phyloP scores from a whole-genome alignment of 371 early-diverging fungal genomes.

The Rhizomucor miehei region DNA sequence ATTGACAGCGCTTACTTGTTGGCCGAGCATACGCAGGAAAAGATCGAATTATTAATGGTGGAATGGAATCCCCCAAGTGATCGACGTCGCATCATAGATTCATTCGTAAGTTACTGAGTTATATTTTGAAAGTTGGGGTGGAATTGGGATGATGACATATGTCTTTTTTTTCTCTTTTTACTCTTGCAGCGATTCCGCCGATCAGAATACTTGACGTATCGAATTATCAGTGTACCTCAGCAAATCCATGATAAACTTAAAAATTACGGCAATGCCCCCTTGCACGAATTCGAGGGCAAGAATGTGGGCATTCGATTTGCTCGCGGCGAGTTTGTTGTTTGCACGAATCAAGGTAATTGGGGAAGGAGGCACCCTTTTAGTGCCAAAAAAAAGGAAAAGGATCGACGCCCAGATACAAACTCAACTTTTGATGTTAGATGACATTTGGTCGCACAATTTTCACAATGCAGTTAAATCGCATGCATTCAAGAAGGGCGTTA shows the following conservation, averaged over 20 bases:
- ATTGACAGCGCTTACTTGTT: slow-evolving; percentile 38
- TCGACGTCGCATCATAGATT: slow-evolving; percentile 32
- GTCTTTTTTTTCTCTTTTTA: neutral
- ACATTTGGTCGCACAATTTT: slow-evolving; percentile 49
- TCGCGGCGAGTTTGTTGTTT: slow-evolving; percentile 40
- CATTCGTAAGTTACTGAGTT: slow-evolving; percentile 27
- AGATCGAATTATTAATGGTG: slow-evolving; percentile 39
- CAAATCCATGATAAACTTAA: slow-evolving; percentile 33
- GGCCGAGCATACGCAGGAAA: slow-evolving; percentile 37
- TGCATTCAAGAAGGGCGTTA: slow-evolving; percentile 30
- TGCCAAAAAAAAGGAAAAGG: neutral
- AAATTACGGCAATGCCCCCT: slow-evolving; percentile 35
- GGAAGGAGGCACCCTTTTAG: too few species aligned
- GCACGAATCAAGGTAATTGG: slow-evolving; percentile 51
- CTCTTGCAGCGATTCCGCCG: slow-evolving; percentile 36
- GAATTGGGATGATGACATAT: neutral
- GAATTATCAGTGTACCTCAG: slow-evolving; percentile 40
- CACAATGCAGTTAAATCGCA: slow-evolving; percentile 44
- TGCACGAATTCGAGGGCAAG: slow-evolving; percentile 49
- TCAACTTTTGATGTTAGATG: slow-evolving; percentile 20
- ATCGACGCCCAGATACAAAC: neutral
- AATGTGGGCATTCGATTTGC: slow-evolving; percentile 48
- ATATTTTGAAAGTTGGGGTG: neutral
- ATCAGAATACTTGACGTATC: slow-evolving; percentile 33
- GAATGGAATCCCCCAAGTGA: slow-evolving; percentile 46